Evolutionary conservation across 257 asterid species (phyloP).

Genomic region (Rubia yunnanensis): DNA sequence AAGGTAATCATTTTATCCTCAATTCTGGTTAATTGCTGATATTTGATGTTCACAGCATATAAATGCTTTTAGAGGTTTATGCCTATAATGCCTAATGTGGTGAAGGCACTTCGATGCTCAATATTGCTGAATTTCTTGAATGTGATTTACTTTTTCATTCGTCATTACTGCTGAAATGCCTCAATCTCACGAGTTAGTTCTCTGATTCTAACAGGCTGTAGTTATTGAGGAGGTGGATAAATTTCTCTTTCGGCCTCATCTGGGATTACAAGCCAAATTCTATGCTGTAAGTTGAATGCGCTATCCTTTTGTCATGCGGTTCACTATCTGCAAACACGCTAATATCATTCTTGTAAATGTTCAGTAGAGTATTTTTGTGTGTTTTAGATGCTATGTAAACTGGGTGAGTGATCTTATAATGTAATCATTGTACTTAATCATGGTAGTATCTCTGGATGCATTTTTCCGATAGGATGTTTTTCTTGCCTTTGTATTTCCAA

Average conservation of each 20-base stretch:
- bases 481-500: neutral
- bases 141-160: neutral
- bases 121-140: too few relatives aligned
- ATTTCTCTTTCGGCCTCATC: conserved; percentile 89
- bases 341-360: neutral
- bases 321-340: neutral
- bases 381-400: neutral
- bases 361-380: neutral
- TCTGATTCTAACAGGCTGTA: conserved; percentile 51
- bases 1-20: conserved; percentile 39
- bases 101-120: too few relatives aligned
- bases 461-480: neutral
- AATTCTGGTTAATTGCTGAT: neutral
- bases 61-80: neutral
- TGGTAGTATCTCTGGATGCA: too few relatives aligned
- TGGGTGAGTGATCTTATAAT: neutral
- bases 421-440: too few relatives aligned
- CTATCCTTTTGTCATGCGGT: neutral
- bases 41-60: neutral
- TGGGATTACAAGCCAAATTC: conserved; percentile 79
- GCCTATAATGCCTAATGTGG: too few relatives aligned
- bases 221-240: conserved; percentile 93
- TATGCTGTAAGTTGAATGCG: conserved; percentile 58
- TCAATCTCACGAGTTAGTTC: conserved; percentile 1
- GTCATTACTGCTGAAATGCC: neutral